These are phyloP conservation scores for Cymbopogon flexuosus DNA, from an alignment of 202 grass and related monocot genomes.

Conservation along the genomic window DNA sequence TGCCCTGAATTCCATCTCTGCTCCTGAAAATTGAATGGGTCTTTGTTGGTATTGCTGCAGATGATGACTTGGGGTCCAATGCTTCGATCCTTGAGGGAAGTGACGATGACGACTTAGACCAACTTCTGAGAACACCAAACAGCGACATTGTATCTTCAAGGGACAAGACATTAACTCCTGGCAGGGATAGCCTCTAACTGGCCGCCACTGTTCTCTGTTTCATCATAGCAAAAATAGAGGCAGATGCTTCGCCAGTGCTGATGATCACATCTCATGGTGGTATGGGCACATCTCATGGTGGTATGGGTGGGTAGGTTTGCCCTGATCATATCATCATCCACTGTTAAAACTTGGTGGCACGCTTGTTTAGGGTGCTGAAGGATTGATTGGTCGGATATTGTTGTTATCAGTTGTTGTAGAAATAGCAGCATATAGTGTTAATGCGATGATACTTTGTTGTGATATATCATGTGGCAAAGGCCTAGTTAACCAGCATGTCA, in stretches of 20 bases:
- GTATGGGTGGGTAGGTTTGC: neutral
- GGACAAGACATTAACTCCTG: conserved; percentile 53
- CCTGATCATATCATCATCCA: neutral
- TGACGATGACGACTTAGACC: conserved; percentile 49
- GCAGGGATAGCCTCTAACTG: conserved; percentile 43
- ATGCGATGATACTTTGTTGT: conserved; percentile 31
- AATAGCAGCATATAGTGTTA: conserved; percentile 14
- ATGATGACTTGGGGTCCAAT: conserved; percentile 56
- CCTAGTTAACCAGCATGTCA: conserved; percentile 34
- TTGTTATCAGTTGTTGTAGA: neutral
- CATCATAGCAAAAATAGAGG: conserved; percentile 10
- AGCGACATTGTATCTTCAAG: conserved; percentile 53
- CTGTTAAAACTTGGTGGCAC: neutral
- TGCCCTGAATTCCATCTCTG: neutral
- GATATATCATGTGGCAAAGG: conserved; percentile 32
- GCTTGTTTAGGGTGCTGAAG: neutral
- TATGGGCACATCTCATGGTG: neutral
- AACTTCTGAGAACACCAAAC: conserved; percentile 56
- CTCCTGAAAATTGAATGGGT: neutral
- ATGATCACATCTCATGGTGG: neutral
- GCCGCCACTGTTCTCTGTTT: conserved; percentile 1
- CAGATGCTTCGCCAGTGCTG: neutral
- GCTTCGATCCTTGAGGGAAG: conserved; percentile 47
- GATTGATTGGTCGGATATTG: neutral
- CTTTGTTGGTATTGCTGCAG: conserved; percentile 36